A percentile compares a stretch with the other conserved stretches of the same genome.
Conservation (phyloP, 805 yeast species). For the Saccharomycopsis fermentans region DNA sequence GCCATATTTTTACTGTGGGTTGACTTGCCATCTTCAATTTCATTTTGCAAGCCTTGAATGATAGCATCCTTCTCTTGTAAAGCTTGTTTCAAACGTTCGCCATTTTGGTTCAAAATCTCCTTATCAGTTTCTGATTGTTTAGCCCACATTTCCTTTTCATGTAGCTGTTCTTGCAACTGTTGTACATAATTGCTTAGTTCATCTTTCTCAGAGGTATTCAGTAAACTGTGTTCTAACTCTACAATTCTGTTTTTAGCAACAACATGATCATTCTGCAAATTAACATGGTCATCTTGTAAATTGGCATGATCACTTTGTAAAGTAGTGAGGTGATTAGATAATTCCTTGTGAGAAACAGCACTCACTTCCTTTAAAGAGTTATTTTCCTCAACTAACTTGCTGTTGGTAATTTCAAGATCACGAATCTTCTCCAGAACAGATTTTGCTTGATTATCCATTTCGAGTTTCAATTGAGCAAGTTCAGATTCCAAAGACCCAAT, state of each 20-base stretch:
- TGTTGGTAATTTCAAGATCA: slow-evolving; percentile 31
- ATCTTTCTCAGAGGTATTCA: slow-evolving; percentile 1
- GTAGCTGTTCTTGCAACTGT: background rate
- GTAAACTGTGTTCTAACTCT: background rate
- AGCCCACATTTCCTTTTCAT: background rate
- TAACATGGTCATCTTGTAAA: background rate
- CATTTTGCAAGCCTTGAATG: background rate
- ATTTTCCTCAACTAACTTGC: slow-evolving; percentile 19
- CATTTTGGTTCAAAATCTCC: background rate
- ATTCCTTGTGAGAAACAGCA: background rate
- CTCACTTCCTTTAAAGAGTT: background rate
- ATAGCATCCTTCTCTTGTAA: background rate
- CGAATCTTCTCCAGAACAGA: slow-evolving; percentile 47
- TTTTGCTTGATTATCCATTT: slow-evolving; percentile 42
- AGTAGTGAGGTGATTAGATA: background rate
- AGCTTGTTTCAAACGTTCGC: background rate
- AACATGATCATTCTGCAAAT: background rate
- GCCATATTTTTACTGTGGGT: background rate
- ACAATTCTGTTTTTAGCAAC: background rate
- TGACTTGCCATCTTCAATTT: background rate
- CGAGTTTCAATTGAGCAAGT: slow-evolving; percentile 29
- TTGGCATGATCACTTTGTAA: background rate
- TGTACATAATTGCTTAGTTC: background rate
- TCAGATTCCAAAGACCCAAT: slow-evolving; percentile 27
- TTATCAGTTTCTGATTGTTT: background rate